Evolutionary conservation across 768 basidiomycete genomes (phyloP).

Genomic region (Clathrus columnatus): DNA sequence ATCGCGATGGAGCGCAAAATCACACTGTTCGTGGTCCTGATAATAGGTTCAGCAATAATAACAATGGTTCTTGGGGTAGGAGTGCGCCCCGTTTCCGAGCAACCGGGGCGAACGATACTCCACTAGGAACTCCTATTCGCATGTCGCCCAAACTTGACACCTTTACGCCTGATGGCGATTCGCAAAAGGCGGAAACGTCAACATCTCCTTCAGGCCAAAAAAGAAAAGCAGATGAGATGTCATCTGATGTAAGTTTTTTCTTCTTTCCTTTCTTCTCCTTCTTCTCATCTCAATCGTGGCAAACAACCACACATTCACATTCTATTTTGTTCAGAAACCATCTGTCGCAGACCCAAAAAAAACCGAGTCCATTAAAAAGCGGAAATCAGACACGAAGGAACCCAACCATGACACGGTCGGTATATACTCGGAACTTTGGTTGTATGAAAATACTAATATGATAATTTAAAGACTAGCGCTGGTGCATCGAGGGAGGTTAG

Average conservation of each 20-base stretch:
- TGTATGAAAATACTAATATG: constrained; percentile 18
- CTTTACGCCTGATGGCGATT: constrained; percentile 12
- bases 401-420: constrained; percentile 15
- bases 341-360: constrained; percentile 11
- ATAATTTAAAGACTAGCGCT: not conserved
- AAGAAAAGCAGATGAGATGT: constrained; percentile 9
- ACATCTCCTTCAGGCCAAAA: not conserved
- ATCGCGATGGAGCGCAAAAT: constrained; percentile 4
- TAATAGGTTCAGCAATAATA: constrained; percentile 16
- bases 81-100: constrained; percentile 16
- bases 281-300: too few relatives aligned
- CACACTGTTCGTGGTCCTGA: constrained; percentile 3
- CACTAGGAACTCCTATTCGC: constrained; percentile 53
- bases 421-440: constrained; percentile 2
- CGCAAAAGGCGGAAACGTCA: too few relatives aligned
- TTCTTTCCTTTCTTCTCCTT: not conserved
- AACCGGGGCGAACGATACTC: constrained; percentile 66
- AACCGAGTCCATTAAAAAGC: constrained; percentile 11
- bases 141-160: constrained; percentile 35
- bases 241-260: constrained; percentile 4
- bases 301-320: too few relatives aligned
- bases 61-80: constrained; percentile 28
- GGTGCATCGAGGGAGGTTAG: not conserved
- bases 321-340: not conserved
- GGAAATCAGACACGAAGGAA: constrained; percentile 21